Conservation (phyloP, 345 rosid genomes). For the Diplotaxis tenuifolia region DNA sequence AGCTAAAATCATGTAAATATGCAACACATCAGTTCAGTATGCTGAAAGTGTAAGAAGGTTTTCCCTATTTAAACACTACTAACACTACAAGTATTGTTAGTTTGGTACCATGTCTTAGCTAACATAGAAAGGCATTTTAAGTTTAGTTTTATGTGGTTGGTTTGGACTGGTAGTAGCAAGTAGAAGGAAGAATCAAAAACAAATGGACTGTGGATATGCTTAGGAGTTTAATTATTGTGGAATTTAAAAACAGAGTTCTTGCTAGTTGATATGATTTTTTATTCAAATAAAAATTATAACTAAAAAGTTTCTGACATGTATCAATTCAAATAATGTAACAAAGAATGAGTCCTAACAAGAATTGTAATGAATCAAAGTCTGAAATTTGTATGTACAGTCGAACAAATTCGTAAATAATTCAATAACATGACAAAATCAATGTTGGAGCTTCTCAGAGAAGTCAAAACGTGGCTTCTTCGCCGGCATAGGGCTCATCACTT, state of each 20-base stretch:
- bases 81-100: background rate
- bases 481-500: constrained; percentile 57
- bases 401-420: constrained; percentile 23
- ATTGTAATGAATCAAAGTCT: background rate
- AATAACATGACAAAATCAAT: background rate
- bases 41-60: background rate
- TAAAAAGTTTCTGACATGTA: background rate
- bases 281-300: background rate
- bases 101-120: background rate
- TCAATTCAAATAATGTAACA: background rate
- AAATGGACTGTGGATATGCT: background rate
- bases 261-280: background rate
- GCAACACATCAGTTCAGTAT: background rate
- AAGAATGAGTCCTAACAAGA: background rate
- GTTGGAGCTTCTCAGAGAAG: background rate
- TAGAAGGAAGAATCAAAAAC: background rate
- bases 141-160: background rate
- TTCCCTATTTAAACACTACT: background rate
- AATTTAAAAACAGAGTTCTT: background rate
- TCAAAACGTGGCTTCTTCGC: constrained; percentile 46
- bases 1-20: too few relatives aligned
- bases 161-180: background rate
- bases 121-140: background rate
- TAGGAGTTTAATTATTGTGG: background rate
- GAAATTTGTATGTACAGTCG: constrained; percentile 24